Evolutionary conservation across 148 eudicot species (phyloP).

Genomic region (Gaultheria prostrata): DNA sequence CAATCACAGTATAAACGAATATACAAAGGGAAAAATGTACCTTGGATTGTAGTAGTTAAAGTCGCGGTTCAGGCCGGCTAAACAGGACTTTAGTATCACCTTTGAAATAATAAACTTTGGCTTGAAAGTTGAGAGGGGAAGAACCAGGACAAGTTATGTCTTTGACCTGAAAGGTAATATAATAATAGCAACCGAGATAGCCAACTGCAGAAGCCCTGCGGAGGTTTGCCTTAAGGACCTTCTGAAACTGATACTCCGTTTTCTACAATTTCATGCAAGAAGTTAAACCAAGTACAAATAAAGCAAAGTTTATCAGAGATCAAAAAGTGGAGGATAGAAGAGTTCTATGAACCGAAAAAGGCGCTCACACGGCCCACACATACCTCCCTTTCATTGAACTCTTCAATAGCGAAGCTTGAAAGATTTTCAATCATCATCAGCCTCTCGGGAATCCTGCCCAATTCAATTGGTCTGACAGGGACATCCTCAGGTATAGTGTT

Average conservation of each 20-base stretch:
- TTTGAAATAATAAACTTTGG: background rate
- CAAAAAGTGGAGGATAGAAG: background rate
- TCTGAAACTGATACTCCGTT: background rate
- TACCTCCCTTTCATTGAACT: background rate
- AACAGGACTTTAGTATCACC: no score
- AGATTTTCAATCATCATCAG: background rate
- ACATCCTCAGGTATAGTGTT: background rate
- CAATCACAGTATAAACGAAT: background rate
- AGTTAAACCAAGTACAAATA: background rate
- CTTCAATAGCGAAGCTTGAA: background rate
- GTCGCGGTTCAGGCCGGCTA: background rate
- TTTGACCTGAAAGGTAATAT: background rate
- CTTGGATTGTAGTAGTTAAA: background rate
- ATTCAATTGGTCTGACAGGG: background rate
- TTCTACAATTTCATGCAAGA: background rate
- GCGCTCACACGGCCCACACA: background rate
- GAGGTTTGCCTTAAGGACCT: background rate
- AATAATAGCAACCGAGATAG: background rate
- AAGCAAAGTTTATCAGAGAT: background rate
- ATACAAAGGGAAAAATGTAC: background rate
- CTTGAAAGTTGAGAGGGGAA: background rate
- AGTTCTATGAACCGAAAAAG: background rate
- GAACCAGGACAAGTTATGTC: background rate
- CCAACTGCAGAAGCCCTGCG: rapidly evolving
- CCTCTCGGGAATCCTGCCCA: background rate